A percentile compares a stretch with the other conserved stretches of the same genome.
Evolutionary conservation across 805 yeast genomes (phyloP).

Genomic region (Cyberlindnera veronae): DNA sequence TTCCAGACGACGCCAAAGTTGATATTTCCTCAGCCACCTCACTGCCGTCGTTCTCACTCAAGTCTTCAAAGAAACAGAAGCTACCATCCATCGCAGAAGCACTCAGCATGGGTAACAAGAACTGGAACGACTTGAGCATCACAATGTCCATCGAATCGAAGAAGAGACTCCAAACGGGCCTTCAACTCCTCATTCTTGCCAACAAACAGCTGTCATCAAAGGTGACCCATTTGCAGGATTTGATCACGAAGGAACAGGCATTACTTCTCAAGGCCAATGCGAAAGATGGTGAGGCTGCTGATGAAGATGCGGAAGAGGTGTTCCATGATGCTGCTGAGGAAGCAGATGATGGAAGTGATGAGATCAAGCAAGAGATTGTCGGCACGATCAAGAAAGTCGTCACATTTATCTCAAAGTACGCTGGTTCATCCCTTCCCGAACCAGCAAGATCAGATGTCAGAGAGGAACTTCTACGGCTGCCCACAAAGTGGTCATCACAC

Average conservation of each 20-base stretch:
- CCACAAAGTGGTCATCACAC: constrained; percentile 62
- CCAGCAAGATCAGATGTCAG: constrained; percentile 80
- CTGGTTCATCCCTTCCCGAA: constrained; percentile 71
- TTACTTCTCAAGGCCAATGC: constrained; percentile 4
- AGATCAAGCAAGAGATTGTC: constrained; percentile 77
- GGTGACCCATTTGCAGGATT: constrained; percentile 58
- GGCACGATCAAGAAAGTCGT: constrained; percentile 88
- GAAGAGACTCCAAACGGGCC: constrained; percentile 70
- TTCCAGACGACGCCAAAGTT: constrained; percentile 27
- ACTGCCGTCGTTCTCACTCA: constrained; percentile 10
- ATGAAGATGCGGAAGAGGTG: constrained; percentile 28
- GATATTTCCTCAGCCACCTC: constrained; percentile 10
- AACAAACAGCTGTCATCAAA: constrained; percentile 70
- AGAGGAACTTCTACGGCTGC: constrained; percentile 70
- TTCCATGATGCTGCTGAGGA: constrained; percentile 32
- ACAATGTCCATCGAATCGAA: constrained; percentile 65
- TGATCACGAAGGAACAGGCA: constrained; percentile 46
- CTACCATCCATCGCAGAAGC: constrained; percentile 36
- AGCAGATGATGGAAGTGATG: constrained; percentile 23
- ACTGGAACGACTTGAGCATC: constrained; percentile 32
- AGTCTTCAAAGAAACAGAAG: constrained; percentile 27
- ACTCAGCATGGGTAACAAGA: constrained; percentile 32
- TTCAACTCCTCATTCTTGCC: constrained; percentile 77
- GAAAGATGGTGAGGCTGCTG: constrained; percentile 12
- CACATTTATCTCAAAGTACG: constrained; percentile 78